Conservation (phyloP, 2,329 filamentous ascomycete species). For the Curvularia spicifera region DNA sequence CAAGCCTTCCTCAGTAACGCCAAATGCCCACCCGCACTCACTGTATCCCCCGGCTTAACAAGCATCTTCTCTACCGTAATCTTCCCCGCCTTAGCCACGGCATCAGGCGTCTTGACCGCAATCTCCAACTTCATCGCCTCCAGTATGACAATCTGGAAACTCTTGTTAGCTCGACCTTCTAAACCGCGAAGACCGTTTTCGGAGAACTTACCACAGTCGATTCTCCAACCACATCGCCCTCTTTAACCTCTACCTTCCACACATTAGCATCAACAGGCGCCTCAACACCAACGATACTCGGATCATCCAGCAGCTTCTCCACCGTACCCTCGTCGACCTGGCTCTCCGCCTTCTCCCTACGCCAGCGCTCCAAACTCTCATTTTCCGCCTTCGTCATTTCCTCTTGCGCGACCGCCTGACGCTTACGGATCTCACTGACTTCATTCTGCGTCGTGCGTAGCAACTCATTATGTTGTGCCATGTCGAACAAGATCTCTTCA, state of each 20-base stretch:
- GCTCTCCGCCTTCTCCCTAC: conserved; percentile 52
- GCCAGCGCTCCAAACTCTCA: conserved; percentile 53
- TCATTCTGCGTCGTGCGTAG: conserved; percentile 56
- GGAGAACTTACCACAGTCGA: conserved; percentile 37
- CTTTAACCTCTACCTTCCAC: conserved; percentile 53
- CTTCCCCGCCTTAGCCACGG: conserved; percentile 17
- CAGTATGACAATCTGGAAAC: conserved; percentile 48
- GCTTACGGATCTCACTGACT: conserved; percentile 54
- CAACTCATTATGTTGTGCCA: conserved; percentile 61
- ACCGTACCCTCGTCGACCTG: conserved; percentile 58
- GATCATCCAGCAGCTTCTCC: conserved; percentile 57
- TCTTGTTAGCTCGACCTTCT: neutral
- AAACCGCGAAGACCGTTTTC: neutral
- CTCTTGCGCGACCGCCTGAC: conserved; percentile 57
- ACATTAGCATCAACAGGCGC: conserved; percentile 56
- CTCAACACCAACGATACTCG: conserved; percentile 48
- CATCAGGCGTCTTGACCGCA: conserved; percentile 50
- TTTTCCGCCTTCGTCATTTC: conserved; percentile 57
- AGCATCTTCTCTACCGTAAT: conserved; percentile 51
- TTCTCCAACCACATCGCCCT: conserved; percentile 46
- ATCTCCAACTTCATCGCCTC: conserved; percentile 58
- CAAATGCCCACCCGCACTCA: conserved; percentile 46
- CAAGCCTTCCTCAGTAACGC: conserved; percentile 29
- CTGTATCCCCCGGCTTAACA: conserved; percentile 52
- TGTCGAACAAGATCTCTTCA: conserved; percentile 60